Percentiles rank a stretch among this genome's conserved stretches.
Evolutionary conservation across 73 alveolate genomes (phyloP).

Genomic region (Paramecium biaurelia): DNA sequence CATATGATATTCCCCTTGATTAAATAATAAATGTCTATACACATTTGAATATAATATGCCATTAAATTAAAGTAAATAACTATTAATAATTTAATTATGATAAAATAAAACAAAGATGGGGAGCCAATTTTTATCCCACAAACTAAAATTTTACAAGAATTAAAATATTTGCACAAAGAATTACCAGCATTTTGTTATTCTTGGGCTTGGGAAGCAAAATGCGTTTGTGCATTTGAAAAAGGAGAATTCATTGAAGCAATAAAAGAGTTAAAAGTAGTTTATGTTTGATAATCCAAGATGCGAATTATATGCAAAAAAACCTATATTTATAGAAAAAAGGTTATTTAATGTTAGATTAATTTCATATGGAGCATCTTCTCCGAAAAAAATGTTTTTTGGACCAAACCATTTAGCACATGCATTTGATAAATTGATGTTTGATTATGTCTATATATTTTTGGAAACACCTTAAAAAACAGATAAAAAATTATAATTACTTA

Average conservation of each 20-base stretch:
- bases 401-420: conserved; percentile 64
- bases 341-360: conserved; percentile 49
- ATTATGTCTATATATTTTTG: conserved; percentile 52
- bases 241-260: conserved; percentile 10
- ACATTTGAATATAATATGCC: neutral
- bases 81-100: neutral
- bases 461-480: conserved; percentile 50
- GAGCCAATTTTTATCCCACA: conserved; percentile 23
- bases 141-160: neutral
- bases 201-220: conserved; percentile 50
- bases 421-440: conserved; percentile 63
- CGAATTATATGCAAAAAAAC: conserved; percentile 55
- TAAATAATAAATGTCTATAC: neutral
- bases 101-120: conserved; percentile 23
- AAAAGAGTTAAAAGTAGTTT: conserved; percentile 16
- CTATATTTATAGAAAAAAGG: conserved; percentile 20
- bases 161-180: conserved; percentile 31
- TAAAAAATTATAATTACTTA: neutral
- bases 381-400: conserved; percentile 57
- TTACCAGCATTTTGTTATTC: conserved; percentile 49
- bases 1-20: neutral
- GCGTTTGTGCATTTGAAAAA: conserved; percentile 42
- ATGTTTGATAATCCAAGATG: conserved; percentile 26
- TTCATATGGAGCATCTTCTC: conserved; percentile 46
- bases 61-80: neutral